Percentiles rank a stretch among this genome's conserved stretches.
phyloP scores from a whole-genome alignment of 176 grass and related monocot genomes.

The Secale cereale region DNA sequence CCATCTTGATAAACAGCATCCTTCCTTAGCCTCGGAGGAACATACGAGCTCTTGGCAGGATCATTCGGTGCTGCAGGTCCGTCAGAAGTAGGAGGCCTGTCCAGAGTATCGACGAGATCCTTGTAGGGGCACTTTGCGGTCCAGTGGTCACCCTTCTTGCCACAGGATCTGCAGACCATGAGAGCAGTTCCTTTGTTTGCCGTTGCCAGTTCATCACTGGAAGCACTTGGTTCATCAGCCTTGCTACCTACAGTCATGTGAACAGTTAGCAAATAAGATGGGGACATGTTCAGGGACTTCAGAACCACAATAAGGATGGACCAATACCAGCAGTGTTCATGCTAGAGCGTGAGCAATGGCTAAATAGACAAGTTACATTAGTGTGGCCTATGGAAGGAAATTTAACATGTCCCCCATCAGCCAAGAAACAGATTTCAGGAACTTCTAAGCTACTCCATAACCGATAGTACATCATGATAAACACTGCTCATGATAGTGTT shows the following conservation, averaged over 20 bases:
- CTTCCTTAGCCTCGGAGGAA: slow-evolving; percentile 64
- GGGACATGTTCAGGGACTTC: background rate
- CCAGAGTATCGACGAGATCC: slow-evolving; percentile 47
- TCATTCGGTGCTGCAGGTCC: background rate
- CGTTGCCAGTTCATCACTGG: slow-evolving; percentile 40
- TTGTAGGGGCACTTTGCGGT: slow-evolving; percentile 83
- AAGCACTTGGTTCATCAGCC: slow-evolving; percentile 45
- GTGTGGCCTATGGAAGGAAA: too few species aligned
- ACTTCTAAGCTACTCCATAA: background rate
- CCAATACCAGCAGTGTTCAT: background rate
- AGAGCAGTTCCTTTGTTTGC: slow-evolving; percentile 58
- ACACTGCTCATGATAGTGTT: too few species aligned
- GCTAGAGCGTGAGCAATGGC: too few species aligned
- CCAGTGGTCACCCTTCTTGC: slow-evolving; percentile 87
- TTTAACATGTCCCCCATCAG: too few species aligned
- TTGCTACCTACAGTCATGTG: slow-evolving; percentile 53
- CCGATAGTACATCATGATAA: background rate
- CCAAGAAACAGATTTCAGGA: background rate
- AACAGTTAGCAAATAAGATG: background rate
- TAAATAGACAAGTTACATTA: too few species aligned
- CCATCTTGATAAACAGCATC: slow-evolving; percentile 17
- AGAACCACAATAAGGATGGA: background rate
- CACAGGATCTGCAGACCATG: slow-evolving; percentile 82
- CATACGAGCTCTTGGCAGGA: slow-evolving; percentile 52
- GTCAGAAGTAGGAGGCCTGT: slow-evolving; percentile 47